Evolutionary conservation across 148 eudicot genomes (phyloP).

Genomic region (Rhododendron williamsianum): DNA sequence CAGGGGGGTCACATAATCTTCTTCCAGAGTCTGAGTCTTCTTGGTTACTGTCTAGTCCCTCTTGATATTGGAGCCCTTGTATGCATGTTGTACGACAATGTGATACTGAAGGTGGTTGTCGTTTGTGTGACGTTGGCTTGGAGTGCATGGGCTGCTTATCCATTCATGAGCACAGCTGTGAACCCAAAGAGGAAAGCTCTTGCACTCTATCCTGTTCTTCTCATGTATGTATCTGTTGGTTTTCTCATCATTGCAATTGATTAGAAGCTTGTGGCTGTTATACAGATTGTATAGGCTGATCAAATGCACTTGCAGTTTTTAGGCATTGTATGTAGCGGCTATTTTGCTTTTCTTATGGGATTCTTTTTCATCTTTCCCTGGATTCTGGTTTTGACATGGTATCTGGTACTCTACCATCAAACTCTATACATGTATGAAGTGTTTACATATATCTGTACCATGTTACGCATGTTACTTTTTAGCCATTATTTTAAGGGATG

Average conservation of each 20-base stretch:
- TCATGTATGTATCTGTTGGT: constrained; percentile 97
- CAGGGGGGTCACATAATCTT: constrained; percentile 99
- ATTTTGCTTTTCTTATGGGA: neutral
- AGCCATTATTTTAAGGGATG: neutral
- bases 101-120: constrained; percentile 61
- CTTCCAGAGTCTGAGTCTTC: constrained; percentile 94
- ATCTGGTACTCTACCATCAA: neutral
- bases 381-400: neutral
- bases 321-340: neutral
- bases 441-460: neutral
- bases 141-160: constrained; percentile 99
- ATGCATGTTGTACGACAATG: constrained; percentile 86
- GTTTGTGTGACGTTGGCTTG: constrained; percentile 84
- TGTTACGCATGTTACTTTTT: neutral
- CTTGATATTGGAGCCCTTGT: constrained; percentile 83
- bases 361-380: neutral
- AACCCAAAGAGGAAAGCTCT: constrained; percentile 94
- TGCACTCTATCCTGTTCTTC: constrained; percentile 91
- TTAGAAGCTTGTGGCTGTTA: constrained; percentile 18
- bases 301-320: neutral
- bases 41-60: constrained; percentile 95
- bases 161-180: constrained; percentile 95
- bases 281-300: constrained; percentile 13
- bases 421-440: constrained; percentile 12
- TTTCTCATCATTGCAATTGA: constrained; percentile 95